Percentiles rank a stretch among this genome's conserved stretches.
Conservation (phyloP, 352 stramenopile genomes). For the Pythium aphanidermatum region DNA sequence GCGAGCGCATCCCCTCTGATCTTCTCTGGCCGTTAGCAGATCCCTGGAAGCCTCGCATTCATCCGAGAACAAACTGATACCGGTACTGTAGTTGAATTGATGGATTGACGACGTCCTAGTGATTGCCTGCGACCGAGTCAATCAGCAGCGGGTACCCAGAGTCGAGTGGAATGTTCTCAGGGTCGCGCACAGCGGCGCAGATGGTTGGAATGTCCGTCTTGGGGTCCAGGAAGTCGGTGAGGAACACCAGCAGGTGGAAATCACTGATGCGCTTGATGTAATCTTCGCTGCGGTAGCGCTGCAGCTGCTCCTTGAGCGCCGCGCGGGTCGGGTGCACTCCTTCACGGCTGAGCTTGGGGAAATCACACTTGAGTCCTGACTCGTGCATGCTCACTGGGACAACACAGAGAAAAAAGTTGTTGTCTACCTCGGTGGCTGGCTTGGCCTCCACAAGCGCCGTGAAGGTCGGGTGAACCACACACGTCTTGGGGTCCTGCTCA, state of each 20-base stretch:
- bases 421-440: slow-evolving; percentile 87
- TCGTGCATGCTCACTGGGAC: slow-evolving; percentile 95
- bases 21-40: too few relatives aligned
- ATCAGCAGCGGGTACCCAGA: slow-evolving; percentile 96
- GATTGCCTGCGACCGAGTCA: slow-evolving; percentile 87
- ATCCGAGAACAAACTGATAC: neutral
- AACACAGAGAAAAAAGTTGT: slow-evolving; percentile 97
- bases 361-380: slow-evolving; percentile 89
- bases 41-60: too few relatives aligned
- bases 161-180: slow-evolving; percentile 82
- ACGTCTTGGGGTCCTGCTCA: slow-evolving; percentile 87
- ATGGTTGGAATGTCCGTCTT: slow-evolving; percentile 91
- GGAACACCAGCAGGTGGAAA: slow-evolving; percentile 95
- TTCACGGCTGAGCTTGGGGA: slow-evolving; percentile 92
- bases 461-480: slow-evolving; percentile 94
- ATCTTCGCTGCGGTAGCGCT: slow-evolving; percentile 43
- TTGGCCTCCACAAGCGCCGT: slow-evolving; percentile 97
- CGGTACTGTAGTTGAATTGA: neutral
- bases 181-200: slow-evolving; percentile 88
- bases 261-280: slow-evolving; percentile 92
- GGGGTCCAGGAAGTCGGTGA: slow-evolving; percentile 91
- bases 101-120: slow-evolving; percentile 21
- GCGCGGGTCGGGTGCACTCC: slow-evolving; percentile 73
- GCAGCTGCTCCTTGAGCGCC: slow-evolving; percentile 92
- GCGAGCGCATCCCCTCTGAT: too few relatives aligned